Conservation (phyloP, 768 basidiomycete species). For the Lactifluus volemus region DNA sequence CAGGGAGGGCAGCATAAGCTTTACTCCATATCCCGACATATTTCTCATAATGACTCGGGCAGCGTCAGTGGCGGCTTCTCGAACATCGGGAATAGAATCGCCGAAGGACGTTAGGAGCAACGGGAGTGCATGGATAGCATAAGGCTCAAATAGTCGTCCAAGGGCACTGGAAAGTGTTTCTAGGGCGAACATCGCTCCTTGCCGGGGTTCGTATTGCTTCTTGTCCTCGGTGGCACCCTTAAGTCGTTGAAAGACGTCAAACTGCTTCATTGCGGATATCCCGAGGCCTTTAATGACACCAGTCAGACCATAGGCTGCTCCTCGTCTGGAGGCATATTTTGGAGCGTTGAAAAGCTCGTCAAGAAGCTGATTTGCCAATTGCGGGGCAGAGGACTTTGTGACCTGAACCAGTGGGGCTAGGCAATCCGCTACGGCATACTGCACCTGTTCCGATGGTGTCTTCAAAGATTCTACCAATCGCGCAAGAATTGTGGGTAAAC, state of each 20-base stretch:
- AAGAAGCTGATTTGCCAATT: constrained; percentile 69
- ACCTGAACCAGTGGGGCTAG: constrained; percentile 75
- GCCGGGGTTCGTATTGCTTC: constrained; percentile 75
- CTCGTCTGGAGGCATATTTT: constrained; percentile 92
- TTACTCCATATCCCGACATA: constrained; percentile 91
- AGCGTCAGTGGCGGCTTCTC: constrained; percentile 89
- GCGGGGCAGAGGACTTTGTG: constrained; percentile 49
- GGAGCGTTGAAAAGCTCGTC: constrained; percentile 65
- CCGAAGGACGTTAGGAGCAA: constrained; percentile 80
- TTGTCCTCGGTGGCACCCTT: constrained; percentile 80
- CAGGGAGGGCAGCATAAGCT: constrained; percentile 85
- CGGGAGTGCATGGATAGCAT: constrained; percentile 77
- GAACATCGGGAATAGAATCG: constrained; percentile 76
- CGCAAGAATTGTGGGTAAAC: constrained; percentile 76
- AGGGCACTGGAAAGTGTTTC: constrained; percentile 84
- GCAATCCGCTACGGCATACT: constrained; percentile 94
- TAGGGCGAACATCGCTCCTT: constrained; percentile 92
- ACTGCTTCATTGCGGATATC: constrained; percentile 76
- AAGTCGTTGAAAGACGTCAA: constrained; percentile 65
- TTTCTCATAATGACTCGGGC: constrained; percentile 92
- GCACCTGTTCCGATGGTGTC: constrained; percentile 94
- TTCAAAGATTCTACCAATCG: constrained; percentile 82
- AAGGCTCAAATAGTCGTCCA: constrained; percentile 89
- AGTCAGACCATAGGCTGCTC: constrained; percentile 93
- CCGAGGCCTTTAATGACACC: constrained; percentile 91